Evolutionary conservation across 495 filamentous ascomycete genomes (phyloP).

Genomic region (Podospora australis): DNA sequence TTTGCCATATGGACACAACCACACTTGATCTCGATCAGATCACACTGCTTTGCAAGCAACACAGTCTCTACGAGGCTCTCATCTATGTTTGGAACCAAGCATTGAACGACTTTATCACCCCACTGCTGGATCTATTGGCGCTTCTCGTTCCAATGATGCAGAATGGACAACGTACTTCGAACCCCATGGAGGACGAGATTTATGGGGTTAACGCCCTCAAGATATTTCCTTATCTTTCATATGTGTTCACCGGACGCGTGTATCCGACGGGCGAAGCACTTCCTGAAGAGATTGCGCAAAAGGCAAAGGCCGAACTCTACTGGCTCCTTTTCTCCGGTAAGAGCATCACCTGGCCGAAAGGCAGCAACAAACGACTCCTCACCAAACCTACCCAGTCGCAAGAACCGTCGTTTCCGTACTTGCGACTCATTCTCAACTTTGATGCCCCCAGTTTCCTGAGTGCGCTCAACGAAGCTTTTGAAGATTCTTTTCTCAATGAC

Average conservation of each 20-base stretch:
- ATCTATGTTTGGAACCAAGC: conserved; percentile 97
- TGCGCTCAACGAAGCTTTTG: conserved; percentile 94
- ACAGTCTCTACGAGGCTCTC: conserved; percentile 88
- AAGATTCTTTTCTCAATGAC: conserved; percentile 87
- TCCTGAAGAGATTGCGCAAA: conserved; percentile 57
- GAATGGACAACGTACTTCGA: conserved; percentile 39
- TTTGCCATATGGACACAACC: conserved; percentile 82
- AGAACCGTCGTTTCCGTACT: conserved; percentile 72
- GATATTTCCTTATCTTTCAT: conserved; percentile 91
- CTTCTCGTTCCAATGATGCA: conserved; percentile 57
- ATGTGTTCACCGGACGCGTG: conserved; percentile 79
- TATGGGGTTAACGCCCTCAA: conserved; percentile 68
- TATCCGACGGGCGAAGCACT: conserved; percentile 81
- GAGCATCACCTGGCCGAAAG: conserved; percentile 57
- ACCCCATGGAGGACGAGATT: conserved; percentile 42
- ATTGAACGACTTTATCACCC: conserved; percentile 81
- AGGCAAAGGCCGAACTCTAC: conserved; percentile 82
- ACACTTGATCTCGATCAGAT: conserved; percentile 94
- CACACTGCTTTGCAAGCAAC: conserved; percentile 80
- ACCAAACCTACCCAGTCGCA: conserved; percentile 41
- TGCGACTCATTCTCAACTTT: conserved; percentile 77
- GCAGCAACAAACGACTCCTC: conserved; percentile 44
- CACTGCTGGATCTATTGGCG: conserved; percentile 75
- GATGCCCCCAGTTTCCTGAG: conserved; percentile 89
- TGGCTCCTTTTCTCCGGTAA: conserved; percentile 87